Evolutionary conservation across 2,329 filamentous ascomycete genomes (phyloP).

Genomic region (Chaetothyriales sp.): DNA sequence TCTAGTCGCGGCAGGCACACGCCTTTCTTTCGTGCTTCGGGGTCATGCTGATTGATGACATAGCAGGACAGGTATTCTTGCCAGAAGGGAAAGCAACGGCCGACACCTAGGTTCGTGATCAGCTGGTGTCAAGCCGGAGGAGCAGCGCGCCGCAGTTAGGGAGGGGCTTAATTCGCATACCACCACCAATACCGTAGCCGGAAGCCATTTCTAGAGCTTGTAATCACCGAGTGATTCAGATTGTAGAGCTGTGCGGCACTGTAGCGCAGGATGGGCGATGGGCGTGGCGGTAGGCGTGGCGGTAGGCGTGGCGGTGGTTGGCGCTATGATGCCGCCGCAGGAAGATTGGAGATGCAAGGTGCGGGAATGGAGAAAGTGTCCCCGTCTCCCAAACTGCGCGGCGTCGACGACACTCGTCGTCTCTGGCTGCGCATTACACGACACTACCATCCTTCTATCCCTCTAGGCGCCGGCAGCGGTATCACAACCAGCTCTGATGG

Average conservation of each 20-base stretch:
- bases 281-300: not conserved
- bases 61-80: constrained; percentile 98
- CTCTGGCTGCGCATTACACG: no score
- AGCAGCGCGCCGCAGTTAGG: not conserved
- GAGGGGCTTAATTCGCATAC: constrained; percentile 23
- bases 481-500: constrained; percentile 20
- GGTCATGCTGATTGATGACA: constrained; percentile 74
- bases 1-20: constrained; percentile 78
- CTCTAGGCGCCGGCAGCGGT: not conserved
- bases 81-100: constrained; percentile 98
- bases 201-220: constrained; percentile 32
- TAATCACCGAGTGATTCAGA: not conserved
- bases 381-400: not conserved
- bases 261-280: not conserved
- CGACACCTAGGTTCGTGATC: constrained; percentile 38
- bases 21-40: constrained; percentile 67
- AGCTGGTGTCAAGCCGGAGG: not conserved
- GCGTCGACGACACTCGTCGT: no score
- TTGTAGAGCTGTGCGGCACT: not conserved
- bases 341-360: not conserved
- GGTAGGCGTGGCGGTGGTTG: not conserved
- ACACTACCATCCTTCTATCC: no score
- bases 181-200: constrained; percentile 41
- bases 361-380: not conserved
- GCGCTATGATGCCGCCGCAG: no score